Evolutionary conservation across 768 basidiomycete genomes (phyloP).

Genomic region (Mycena epipterygia): DNA sequence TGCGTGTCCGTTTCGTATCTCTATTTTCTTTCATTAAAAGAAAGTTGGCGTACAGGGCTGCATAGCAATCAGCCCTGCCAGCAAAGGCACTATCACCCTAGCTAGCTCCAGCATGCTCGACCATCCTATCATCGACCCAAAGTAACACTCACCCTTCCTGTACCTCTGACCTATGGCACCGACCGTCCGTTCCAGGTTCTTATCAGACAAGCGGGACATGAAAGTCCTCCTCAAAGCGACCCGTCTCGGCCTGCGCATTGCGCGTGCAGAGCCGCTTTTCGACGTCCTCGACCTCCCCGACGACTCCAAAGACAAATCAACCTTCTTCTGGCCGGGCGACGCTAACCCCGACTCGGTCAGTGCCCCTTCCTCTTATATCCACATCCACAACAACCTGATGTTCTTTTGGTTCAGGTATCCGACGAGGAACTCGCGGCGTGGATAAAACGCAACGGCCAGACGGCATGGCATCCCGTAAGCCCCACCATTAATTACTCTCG

Average conservation of each 20-base stretch:
- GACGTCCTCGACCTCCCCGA: slow-evolving; percentile 19
- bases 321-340: slow-evolving; percentile 40
- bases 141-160: slow-evolving; percentile 2
- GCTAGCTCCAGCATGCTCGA: slow-evolving; percentile 22
- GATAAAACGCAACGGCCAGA: slow-evolving; percentile 29
- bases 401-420: background rate
- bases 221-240: slow-evolving; percentile 32
- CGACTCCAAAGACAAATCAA: slow-evolving; percentile 24
- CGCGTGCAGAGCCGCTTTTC: slow-evolving; percentile 31
- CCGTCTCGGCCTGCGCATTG: slow-evolving; percentile 39
- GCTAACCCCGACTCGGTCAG: slow-evolving; percentile 28
- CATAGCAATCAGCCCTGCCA: slow-evolving; percentile 12
- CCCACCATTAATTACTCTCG: background rate
- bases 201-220: slow-evolving; percentile 36
- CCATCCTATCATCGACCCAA: slow-evolving; percentile 29
- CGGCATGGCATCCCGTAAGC: slow-evolving; percentile 31
- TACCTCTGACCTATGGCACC: background rate
- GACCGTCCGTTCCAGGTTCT: slow-evolving; percentile 26
- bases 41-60: slow-evolving; percentile 2
- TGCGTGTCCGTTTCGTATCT: background rate
- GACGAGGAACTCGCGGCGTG: slow-evolving; percentile 24
- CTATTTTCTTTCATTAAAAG: background rate
- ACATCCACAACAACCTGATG: background rate
- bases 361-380: background rate
- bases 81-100: slow-evolving; percentile 22